phyloP scores from a whole-genome alignment of 2,329 filamentous ascomycete species.

The Colletotrichum orbiculare region DNA sequence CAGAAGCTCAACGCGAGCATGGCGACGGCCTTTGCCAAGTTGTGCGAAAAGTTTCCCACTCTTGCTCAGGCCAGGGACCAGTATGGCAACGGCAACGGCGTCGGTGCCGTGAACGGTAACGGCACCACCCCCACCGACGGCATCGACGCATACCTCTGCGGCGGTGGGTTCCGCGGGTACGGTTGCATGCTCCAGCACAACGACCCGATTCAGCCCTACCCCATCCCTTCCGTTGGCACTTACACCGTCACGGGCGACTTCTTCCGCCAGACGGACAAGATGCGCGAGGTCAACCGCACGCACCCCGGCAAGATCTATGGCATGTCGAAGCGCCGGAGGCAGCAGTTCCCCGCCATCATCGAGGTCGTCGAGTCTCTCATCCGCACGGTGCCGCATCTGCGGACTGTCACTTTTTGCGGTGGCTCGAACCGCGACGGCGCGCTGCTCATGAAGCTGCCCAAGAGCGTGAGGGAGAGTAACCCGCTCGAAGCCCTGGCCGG shows the following conservation, averaged over 20 bases:
- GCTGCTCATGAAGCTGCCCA: slow-evolving; percentile 76
- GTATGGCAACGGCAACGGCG: slow-evolving; percentile 42
- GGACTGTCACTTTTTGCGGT: slow-evolving; percentile 83
- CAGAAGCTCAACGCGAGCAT: slow-evolving; percentile 69
- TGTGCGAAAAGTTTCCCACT: slow-evolving; percentile 59
- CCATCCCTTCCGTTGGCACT: slow-evolving; percentile 83
- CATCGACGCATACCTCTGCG: slow-evolving; percentile 84
- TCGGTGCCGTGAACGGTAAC: slow-evolving; percentile 33
- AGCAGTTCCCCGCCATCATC: slow-evolving; percentile 86
- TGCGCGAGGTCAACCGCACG: slow-evolving; percentile 62
- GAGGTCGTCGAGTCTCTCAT: slow-evolving; percentile 82
- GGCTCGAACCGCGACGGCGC: slow-evolving; percentile 89
- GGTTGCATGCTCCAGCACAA: slow-evolving; percentile 88
- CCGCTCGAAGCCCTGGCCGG: slow-evolving; percentile 65
- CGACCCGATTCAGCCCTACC: slow-evolving; percentile 80
- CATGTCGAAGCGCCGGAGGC: slow-evolving; percentile 81
- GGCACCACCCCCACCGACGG: slow-evolving; percentile 47
- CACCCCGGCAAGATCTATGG: slow-evolving; percentile 74
- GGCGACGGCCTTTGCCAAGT: slow-evolving; percentile 66
- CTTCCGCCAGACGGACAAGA: slow-evolving; percentile 66
- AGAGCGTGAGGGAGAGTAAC: slow-evolving; percentile 68
- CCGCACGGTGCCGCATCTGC: slow-evolving; percentile 75
- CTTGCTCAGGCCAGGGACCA: slow-evolving; percentile 53
- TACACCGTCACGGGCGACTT: slow-evolving; percentile 73
- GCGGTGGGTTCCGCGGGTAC: slow-evolving; percentile 91